phyloP scores from a whole-genome alignment of 768 basidiomycete genomes.

The Dioszegia hungarica region DNA sequence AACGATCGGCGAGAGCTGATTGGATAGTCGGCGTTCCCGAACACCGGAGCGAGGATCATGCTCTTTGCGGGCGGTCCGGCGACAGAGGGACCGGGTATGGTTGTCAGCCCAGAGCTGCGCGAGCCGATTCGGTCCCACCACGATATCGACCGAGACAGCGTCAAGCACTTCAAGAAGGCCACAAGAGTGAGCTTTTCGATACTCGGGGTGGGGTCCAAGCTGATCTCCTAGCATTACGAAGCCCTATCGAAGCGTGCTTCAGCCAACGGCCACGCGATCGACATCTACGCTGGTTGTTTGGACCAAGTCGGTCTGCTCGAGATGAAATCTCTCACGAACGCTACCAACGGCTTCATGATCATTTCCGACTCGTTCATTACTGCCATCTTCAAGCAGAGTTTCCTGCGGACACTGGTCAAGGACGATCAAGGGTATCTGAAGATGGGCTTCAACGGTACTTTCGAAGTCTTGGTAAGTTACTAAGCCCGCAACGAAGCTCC shows the following conservation, averaged over 20 bases:
- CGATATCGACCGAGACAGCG: conserved; percentile 94
- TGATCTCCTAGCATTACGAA: conserved; percentile 78
- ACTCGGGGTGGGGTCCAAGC: background rate
- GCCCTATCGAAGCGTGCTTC: conserved; percentile 85
- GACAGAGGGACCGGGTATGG: conserved; percentile 95
- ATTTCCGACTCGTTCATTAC: conserved; percentile 95
- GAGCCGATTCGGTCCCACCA: conserved; percentile 98
- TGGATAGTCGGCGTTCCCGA: conserved; percentile 79
- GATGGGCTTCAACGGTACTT: conserved; percentile 99
- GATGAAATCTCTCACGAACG: conserved; percentile 94
- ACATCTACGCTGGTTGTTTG: conserved; percentile 92
- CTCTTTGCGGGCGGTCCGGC: conserved; percentile 90
- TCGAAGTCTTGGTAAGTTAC: conserved; percentile 79
- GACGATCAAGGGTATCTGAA: conserved; percentile 85
- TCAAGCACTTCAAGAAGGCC: conserved; percentile 95
- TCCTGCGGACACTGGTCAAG: conserved; percentile 86
- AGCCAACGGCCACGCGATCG: conserved; percentile 89
- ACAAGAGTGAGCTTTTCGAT: conserved; percentile 63
- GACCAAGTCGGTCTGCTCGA: conserved; percentile 96
- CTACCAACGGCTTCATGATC: conserved; percentile 93
- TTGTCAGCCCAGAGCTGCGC: conserved; percentile 88
- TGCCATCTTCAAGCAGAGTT: conserved; percentile 97
- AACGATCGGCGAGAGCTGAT: background rate
- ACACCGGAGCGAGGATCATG: conserved; percentile 94
- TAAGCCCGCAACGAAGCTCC: background rate